These are phyloP conservation scores for Pluteus cervinus DNA, from an alignment of 768 basidiomycete species.

Conservation along the genomic window DNA sequence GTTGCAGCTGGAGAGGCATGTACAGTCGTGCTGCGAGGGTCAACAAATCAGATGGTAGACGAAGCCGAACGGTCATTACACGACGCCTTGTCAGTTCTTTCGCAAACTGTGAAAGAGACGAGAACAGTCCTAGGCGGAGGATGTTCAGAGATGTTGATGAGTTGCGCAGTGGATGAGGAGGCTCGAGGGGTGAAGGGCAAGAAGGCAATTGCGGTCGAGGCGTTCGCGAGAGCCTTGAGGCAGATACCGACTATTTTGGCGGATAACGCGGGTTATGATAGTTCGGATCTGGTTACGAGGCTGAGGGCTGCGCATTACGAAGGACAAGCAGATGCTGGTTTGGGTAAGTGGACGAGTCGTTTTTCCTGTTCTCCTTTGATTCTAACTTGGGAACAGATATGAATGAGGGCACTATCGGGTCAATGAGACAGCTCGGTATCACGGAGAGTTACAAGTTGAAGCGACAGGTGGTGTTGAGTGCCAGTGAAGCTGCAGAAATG, in stretches of 20 bases:
- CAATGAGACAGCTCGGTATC: constrained; percentile 83
- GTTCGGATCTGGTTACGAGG: constrained; percentile 87
- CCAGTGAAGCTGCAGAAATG: constrained; percentile 98
- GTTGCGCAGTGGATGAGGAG: constrained; percentile 86
- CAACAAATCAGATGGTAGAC: constrained; percentile 98
- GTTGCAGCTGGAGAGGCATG: constrained; percentile 97
- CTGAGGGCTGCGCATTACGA: constrained; percentile 93
- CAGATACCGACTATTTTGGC: constrained; percentile 96
- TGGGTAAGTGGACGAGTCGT: constrained; percentile 48
- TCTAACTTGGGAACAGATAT: constrained; percentile 53
- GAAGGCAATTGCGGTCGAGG: constrained; percentile 92
- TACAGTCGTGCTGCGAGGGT: constrained; percentile 95
- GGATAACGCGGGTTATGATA: constrained; percentile 97
- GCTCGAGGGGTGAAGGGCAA: constrained; percentile 85
- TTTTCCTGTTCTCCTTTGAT: not conserved
- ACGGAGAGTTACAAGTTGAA: constrained; percentile 99
- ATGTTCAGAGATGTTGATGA: constrained; percentile 98
- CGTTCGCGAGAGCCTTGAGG: constrained; percentile 81
- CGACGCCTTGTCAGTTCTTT: constrained; percentile 94
- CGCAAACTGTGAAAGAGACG: constrained; percentile 97
- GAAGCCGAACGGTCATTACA: constrained; percentile 97
- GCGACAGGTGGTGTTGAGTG: constrained; percentile 88
- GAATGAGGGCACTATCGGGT: constrained; percentile 77
- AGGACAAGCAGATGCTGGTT: constrained; percentile 77
- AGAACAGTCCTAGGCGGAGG: constrained; percentile 92